Conservation (phyloP, 495 filamentous ascomycete genomes). For the Amorphotheca resinae region DNA sequence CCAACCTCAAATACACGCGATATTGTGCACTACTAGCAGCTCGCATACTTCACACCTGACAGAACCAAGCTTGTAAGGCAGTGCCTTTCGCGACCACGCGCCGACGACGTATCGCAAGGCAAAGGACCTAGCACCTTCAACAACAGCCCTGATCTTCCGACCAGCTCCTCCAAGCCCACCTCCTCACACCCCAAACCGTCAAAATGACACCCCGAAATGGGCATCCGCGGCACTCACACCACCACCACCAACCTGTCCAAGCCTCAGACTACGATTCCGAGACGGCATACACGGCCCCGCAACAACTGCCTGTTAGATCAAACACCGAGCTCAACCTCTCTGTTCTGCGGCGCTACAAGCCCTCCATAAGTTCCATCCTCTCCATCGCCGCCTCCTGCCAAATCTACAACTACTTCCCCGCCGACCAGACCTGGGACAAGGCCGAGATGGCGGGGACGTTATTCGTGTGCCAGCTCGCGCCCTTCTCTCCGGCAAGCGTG, state of each 20-base stretch:
- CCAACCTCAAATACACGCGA: no score
- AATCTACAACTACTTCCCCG: constrained; percentile 59
- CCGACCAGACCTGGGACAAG: constrained; percentile 60
- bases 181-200: no score
- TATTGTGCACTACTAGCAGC: no score
- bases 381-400: constrained; percentile 68
- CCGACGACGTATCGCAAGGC: no score
- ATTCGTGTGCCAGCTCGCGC: constrained; percentile 52
- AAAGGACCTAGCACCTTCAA: no score
- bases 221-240: constrained; percentile 27
- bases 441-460: constrained; percentile 64
- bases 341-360: constrained; percentile 65
- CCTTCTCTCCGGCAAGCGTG: constrained; percentile 8
- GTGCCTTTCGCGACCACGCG: no score
- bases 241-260: constrained; percentile 23
- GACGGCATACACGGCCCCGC: constrained; percentile 31
- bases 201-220: constrained; percentile 25
- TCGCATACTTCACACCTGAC: no score
- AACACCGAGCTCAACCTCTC: constrained; percentile 74
- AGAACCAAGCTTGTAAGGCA: no score
- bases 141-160: no score
- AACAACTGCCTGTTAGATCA: constrained; percentile 33
- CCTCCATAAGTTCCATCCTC: constrained; percentile 50
- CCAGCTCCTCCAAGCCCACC: no score
- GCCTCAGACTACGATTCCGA: constrained; percentile 57